Conservation (phyloP, 495 filamentous ascomycete genomes). For the Podospora conica region DNA sequence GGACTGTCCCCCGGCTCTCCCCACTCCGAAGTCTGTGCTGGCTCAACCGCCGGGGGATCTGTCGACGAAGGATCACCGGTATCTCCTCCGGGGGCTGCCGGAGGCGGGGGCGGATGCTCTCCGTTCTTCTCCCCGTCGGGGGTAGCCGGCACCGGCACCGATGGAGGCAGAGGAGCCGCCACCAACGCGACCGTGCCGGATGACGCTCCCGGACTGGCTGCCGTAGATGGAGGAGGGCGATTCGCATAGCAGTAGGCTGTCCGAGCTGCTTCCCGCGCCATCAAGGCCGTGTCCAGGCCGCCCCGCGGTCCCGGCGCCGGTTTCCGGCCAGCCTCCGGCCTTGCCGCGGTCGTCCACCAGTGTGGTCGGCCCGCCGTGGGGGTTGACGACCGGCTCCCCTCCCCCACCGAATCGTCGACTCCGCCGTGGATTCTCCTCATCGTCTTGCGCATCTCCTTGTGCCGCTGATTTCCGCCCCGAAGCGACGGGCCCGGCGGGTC, state of each 20-base stretch:
- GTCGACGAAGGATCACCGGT: constrained; percentile 14
- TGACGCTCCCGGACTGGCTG: not conserved
- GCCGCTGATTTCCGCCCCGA: not conserved
- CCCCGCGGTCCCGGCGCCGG: not conserved
- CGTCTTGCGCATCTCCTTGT: constrained; percentile 25
- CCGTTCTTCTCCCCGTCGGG: not conserved
- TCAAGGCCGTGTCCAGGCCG: constrained; percentile 14
- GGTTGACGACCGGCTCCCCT: constrained; percentile 14
- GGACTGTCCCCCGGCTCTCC: not conserved
- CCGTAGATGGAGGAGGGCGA: not conserved
- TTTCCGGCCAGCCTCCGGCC: constrained; percentile 2
- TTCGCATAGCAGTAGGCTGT: constrained; percentile 17
- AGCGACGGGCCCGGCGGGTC: not conserved
- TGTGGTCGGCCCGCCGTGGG: not conserved
- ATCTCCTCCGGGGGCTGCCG: not conserved
- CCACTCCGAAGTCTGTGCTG: not conserved
- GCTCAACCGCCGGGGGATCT: not conserved
- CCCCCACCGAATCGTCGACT: not conserved
- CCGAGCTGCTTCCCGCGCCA: constrained; percentile 27
- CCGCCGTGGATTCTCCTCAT: constrained; percentile 19
- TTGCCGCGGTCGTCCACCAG: not conserved
- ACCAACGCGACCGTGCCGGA: not conserved
- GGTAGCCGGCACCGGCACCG: not conserved
- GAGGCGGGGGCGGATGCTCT: not conserved
- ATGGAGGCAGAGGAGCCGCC: constrained; percentile 3